Base-by-base conservation (phyloP, 2,329 filamentous ascomycete species). In the Botryotinia calthae region DNA sequence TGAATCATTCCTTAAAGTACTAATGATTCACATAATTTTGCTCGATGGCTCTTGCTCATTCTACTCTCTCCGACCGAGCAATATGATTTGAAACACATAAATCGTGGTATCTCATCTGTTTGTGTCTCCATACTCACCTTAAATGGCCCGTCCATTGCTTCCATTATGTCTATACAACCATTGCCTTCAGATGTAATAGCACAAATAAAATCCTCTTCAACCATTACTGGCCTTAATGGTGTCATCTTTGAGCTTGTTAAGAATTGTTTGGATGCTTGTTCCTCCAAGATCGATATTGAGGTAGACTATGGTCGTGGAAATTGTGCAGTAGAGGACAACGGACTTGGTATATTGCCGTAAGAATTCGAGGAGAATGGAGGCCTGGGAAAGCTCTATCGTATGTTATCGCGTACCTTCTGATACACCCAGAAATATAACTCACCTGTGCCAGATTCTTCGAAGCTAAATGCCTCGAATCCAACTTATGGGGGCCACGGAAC, bases 251-350 rank as follows among this genome's bases (percentile, higher is more conserved):
- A 92, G 63, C 86, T 98, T 16, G 78, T 97, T 40, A 89, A 91
- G 80, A 99, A 99, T 81, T 89, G 94, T 0, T 85, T 99, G 20
- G 96, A 99, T 84, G 93, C 94, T 6, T 84, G 84, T 63, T 91
- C 95, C 25, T 86, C 85, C 48, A 91, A 86, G 72, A 83, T 98
- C 75, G 88, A 88, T 70, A 84, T 97, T 71, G 87, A 86, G 1
- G 84, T 97, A 34, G 92, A 98, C 82, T 94, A 93, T 80, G 81
- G 83, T 70, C 89, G 91, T 37, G 95, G 94, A 8, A 89, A 87
- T 76, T 97, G 95, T 81, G 85, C 86, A 0, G 87, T 98, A 8
- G 92, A 97, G 79, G 96, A 99, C 80, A 87, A 98, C 82, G 96
- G 96, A 1, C 72, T 84, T 25, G 96, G 96, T 0, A 97, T 99